Base-by-base conservation (phyloP, 2,329 filamentous ascomycete genomes). In the Colletotrichum sp. region DNA sequence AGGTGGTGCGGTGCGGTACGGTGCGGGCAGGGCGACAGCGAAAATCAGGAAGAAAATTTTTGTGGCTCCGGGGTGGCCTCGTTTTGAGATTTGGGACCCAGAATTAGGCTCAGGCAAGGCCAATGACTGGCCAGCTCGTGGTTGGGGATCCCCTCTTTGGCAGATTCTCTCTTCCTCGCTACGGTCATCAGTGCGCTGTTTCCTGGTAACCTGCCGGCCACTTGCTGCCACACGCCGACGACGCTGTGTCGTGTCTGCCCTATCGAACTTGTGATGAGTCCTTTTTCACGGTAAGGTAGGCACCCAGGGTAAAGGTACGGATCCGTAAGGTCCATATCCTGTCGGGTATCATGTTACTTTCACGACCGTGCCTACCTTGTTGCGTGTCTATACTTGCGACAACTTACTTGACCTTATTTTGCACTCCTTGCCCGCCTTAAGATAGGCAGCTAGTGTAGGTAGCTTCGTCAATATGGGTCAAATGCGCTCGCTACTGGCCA, bases 11-110 rank as follows among this genome's bases (percentile, higher is more conserved):
- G 15, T 57, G 21, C 54, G 27, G 54, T 57, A 27, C 24, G 54
- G 54, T 63, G 66, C 47, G 54, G 55, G 51, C 33, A 34, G 38
- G 58, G 31, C n/a, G n/a, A 51, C 43, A 51, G 43, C 43, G 47
- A 57, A 58, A 65, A 59, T 15, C 31, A 54, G 51, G n/a, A 59
- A 54, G 67, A 66, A 73, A 71, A 51, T 34, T 71, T 73, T 73
- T 73, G 71, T 73, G 68, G 71, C 43, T 66, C 71, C 62, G 62
- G 69, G 71, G 71, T 70, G 71, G 71, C 71, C 71, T 73, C 71
- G 71, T 73, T 73, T 73, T 69, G 66, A 68, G 31, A 69, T 63
- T 51, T 63, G 57, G 16, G 66, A 43, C 66, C 66, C 66, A 63
- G 66, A 69, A 62, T 38, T 69, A 13, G 43, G 13, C 43, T 51